phyloP scores from a whole-genome alignment of 75 land plant species.

The Cunninghamia lanceolata region DNA sequence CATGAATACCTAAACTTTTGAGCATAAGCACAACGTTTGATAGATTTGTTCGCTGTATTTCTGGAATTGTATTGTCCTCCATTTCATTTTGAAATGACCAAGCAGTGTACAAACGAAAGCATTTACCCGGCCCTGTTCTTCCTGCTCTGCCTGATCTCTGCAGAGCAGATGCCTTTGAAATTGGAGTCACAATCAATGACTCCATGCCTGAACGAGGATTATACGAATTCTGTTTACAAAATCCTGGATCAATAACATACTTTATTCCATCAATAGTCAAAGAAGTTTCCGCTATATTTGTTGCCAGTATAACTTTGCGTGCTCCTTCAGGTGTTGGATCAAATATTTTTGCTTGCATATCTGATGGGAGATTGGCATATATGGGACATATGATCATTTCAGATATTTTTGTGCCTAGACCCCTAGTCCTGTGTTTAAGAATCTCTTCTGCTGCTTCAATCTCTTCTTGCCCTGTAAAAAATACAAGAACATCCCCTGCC shows the following conservation, averaged over 20 bases:
- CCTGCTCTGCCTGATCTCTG: slow-evolving; percentile 98
- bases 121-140: slow-evolving; percentile 95
- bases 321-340: slow-evolving; percentile 98
- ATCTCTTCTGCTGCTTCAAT: slow-evolving; percentile 94
- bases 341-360: slow-evolving; percentile 92
- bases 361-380: slow-evolving; percentile 96
- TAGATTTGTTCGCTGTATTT: slow-evolving; percentile 93
- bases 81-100: slow-evolving; percentile 76
- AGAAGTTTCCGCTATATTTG: slow-evolving; percentile 98
- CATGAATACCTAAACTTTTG: slow-evolving; percentile 93
- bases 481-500: slow-evolving; percentile 90
- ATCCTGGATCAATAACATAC: slow-evolving; percentile 98
- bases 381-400: slow-evolving; percentile 96
- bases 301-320: slow-evolving; percentile 90
- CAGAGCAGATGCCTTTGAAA: slow-evolving; percentile 90
- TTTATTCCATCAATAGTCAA: slow-evolving; percentile 96
- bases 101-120: slow-evolving; percentile 85
- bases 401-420: slow-evolving; percentile 81
- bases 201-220: slow-evolving; percentile 99
- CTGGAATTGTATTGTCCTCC: slow-evolving; percentile 92
- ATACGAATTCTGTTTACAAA: slow-evolving; percentile 86
- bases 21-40: slow-evolving; percentile 90
- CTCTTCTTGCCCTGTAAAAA: slow-evolving; percentile 98
- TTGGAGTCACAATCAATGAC: slow-evolving; percentile 75
- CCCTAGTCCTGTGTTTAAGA: slow-evolving; percentile 77